These are phyloP conservation scores for Apophysomyces variabilis DNA, from an alignment of 371 early-diverging fungal genomes.

Conservation along the genomic window DNA sequence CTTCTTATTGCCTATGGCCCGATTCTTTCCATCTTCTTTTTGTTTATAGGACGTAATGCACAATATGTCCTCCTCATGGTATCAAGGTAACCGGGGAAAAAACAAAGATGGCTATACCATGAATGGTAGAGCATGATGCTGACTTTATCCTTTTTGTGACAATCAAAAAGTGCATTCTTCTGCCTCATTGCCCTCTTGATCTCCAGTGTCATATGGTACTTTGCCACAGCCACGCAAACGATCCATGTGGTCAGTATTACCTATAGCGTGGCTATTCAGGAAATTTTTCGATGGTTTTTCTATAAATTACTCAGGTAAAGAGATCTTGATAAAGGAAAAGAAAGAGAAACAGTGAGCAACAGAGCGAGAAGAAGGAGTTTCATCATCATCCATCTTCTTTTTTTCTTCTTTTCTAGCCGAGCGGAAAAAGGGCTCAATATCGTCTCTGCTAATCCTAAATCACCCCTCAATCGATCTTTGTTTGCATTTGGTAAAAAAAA, in stretches of 20 bases:
- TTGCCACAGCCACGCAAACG: slow-evolving; percentile 39
- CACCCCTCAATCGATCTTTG: slow-evolving; percentile 58
- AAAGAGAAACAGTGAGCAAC: no score
- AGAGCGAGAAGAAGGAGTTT: no score
- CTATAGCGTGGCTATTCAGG: slow-evolving; percentile 69
- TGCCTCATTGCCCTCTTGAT: slow-evolving; percentile 73
- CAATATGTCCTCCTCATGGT: slow-evolving; percentile 74
- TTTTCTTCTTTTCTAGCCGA: slow-evolving; percentile 29
- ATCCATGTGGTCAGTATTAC: slow-evolving; percentile 52
- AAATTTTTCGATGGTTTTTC: slow-evolving; percentile 67
- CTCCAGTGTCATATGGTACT: slow-evolving; percentile 74
- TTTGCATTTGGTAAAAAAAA: slow-evolving; percentile 63
- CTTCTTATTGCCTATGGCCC: slow-evolving; percentile 78
- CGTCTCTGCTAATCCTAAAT: slow-evolving; percentile 60
- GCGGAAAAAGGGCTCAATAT: slow-evolving; percentile 64
- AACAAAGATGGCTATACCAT: no score
- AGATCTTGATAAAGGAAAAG: neutral
- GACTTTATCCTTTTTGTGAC: no score
- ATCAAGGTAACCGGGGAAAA: slow-evolving; percentile 55
- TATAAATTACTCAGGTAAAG: slow-evolving; percentile 54
- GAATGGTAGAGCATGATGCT: neutral
- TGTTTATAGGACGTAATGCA: slow-evolving; percentile 68
- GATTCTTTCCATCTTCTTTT: slow-evolving; percentile 69
- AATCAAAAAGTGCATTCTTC: slow-evolving; percentile 66
- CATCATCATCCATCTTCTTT: no score